These are phyloP conservation scores for Cladobotryum protrusum DNA, from an alignment of 2,329 filamentous ascomycete species.

Conservation along the genomic window DNA sequence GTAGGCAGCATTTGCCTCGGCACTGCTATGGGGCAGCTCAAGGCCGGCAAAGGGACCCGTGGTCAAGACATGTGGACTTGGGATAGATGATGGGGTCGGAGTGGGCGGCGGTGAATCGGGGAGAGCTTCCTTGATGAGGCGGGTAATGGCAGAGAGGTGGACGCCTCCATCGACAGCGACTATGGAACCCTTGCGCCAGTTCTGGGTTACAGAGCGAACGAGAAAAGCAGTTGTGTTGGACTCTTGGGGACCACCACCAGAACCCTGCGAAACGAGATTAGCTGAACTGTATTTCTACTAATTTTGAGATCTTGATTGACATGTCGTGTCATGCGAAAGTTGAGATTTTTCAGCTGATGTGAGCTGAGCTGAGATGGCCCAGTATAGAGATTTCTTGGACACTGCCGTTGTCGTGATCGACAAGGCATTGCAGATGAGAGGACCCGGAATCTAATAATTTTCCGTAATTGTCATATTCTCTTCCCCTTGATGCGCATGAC, in stretches of 20 bases:
- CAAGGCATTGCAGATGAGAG: too few relatives aligned
- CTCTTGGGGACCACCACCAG: slow-evolving; percentile 84
- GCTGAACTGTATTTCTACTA: slow-evolving; percentile 5
- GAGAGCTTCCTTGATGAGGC: slow-evolving; percentile 60
- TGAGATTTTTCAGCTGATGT: background rate
- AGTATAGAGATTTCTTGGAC: background rate
- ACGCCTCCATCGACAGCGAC: slow-evolving; percentile 93
- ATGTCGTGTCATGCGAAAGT: slow-evolving; percentile 2
- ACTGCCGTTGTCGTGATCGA: slow-evolving; percentile 2
- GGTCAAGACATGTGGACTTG: slow-evolving; percentile 47
- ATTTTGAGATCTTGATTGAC: background rate
- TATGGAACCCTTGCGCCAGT: slow-evolving; percentile 77
- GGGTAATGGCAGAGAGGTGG: slow-evolving; percentile 78
- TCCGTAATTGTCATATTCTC: too few relatives aligned
- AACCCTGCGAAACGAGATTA: slow-evolving; percentile 54
- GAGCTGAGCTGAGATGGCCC: background rate
- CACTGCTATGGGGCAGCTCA: slow-evolving; percentile 57
- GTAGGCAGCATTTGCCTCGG: slow-evolving; percentile 73
- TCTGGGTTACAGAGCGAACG: slow-evolving; percentile 70
- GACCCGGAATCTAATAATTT: too few relatives aligned
- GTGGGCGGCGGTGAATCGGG: slow-evolving; percentile 25
- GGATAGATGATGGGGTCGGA: slow-evolving; percentile 10
- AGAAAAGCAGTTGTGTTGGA: slow-evolving; percentile 85
- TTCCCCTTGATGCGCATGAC: too few relatives aligned
- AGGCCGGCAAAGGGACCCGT: slow-evolving; percentile 76